A percentile compares a stretch with the other conserved stretches of the same genome.
These are phyloP conservation scores for Scytalidium sp. DNA, from an alignment of 2,329 filamentous ascomycete genomes.

Conservation along the genomic window DNA sequence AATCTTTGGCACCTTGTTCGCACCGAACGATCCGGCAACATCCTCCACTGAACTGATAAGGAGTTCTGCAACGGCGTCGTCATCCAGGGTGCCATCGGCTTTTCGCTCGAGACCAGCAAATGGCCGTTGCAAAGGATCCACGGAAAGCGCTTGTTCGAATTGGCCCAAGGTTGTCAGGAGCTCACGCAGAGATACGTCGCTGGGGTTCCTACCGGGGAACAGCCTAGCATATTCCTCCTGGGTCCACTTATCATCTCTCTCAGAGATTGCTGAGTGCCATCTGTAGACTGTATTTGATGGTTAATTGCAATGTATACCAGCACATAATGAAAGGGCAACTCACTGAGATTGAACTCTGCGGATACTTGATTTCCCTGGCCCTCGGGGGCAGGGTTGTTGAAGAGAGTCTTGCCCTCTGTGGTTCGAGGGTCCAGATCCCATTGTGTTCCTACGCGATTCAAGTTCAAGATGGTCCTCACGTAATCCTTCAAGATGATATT, in stretches of 20 bases:
- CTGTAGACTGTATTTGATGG: conserved; percentile 54
- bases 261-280: conserved; percentile 78
- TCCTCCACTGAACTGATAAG: conserved; percentile 71
- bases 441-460: conserved; percentile 24
- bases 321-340: not conserved
- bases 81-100: conserved; percentile 65
- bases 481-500: conserved; percentile 79
- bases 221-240: conserved; percentile 63
- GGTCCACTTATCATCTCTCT: conserved; percentile 78
- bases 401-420: conserved; percentile 52
- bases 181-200: conserved; percentile 54
- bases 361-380: conserved; percentile 82
- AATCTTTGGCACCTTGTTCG: conserved; percentile 68
- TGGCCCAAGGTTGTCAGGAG: conserved; percentile 61
- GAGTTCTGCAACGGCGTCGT: conserved; percentile 73
- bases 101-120: conserved; percentile 67
- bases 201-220: conserved; percentile 49
- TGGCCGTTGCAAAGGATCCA: conserved; percentile 65
- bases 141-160: conserved; percentile 57
- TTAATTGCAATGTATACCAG: conserved; percentile 4
- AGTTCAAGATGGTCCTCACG: conserved; percentile 58
- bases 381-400: conserved; percentile 56
- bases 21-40: conserved; percentile 67
- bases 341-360: conserved; percentile 78
- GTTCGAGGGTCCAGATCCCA: conserved; percentile 74